Base-by-base conservation (phyloP, 106 monocot genomes). In the Acorus gramineus region DNA sequence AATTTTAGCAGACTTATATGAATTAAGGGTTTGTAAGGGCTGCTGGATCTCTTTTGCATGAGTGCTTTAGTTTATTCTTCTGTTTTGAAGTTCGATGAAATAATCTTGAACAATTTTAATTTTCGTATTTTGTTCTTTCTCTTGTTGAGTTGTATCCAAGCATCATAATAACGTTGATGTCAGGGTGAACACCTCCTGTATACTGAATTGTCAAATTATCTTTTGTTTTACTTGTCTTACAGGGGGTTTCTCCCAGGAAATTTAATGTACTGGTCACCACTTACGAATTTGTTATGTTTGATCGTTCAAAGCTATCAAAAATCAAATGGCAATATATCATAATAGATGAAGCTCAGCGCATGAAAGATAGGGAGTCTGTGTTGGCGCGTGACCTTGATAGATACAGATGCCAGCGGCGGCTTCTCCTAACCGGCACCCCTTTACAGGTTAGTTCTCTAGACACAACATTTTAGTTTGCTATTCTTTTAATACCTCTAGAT, bases 311-410 rank as follows among this genome's bases (percentile, higher is more conserved):
- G 79, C 71, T 96, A 46, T 91, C 90, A 75, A 96, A 81, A 77
- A 66, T 96, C 72, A 87, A 85, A 73, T 96, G 96, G 96, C 91
- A 88, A 73, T 96, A 96, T 65, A 96, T 96, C 45, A 91, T 96
- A 28, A 91, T 96, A 71, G 96, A 96, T 76, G 96, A 96, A 83
- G 96, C 96, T 60, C 96, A 96, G 73, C 71, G 96, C 2, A 96
- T 96, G 96, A 96, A 96, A 55, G 83, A 96, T 60, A 87, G 96
- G 61, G 96, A 96, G 50, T 96, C 96, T 6, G 91, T 96, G 59
- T 73, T 96, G 78, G 91, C 96, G 55, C 87, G 96, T 62, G 91
- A 96, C 77, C 91, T 96, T 70, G 91, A 96, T 75, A 76, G 82
- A 49, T 96, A 96, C 56, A 90, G 83, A 52, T 96, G 96, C 73